Conservation (phyloP, 352 stramenopile species). For the Globisporangium paroecandrum region DNA sequence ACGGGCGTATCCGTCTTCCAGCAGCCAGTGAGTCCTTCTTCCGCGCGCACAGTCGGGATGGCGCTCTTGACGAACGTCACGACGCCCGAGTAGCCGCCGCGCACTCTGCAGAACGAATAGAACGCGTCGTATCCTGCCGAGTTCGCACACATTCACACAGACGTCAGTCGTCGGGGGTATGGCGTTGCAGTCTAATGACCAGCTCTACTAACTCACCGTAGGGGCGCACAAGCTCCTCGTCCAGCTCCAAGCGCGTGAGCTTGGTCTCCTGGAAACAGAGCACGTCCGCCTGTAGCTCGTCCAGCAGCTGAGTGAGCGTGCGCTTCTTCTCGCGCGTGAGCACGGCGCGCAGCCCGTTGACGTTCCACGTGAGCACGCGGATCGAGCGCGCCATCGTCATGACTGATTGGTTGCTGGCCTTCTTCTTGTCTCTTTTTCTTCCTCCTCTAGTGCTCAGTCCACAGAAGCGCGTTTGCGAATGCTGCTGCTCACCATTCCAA, state of each 20-base stretch:
- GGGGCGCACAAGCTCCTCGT: constrained; percentile 69
- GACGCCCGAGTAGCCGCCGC: constrained; percentile 76
- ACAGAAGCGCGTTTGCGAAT: too few relatives aligned
- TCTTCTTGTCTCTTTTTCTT: not conserved
- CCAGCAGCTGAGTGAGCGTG: constrained; percentile 47
- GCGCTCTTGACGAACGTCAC: constrained; percentile 62
- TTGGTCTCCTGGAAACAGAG: constrained; percentile 88
- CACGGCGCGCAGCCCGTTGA: constrained; percentile 80
- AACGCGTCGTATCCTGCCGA: constrained; percentile 74
- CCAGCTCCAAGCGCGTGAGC: constrained; percentile 76
- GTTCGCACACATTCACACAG: constrained; percentile 1
- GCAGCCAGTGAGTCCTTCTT: constrained; percentile 67
- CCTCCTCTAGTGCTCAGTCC: not conserved
- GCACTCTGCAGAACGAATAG: constrained; percentile 71
- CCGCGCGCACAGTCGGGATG: constrained; percentile 51
- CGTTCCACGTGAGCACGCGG: constrained; percentile 80
- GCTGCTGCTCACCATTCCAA: too few relatives aligned
- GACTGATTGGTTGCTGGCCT: not conserved
- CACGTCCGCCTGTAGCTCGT: constrained; percentile 60
- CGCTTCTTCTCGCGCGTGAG: constrained; percentile 51
- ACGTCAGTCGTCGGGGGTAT: not conserved
- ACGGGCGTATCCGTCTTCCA: constrained; percentile 58
- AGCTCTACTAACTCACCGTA: constrained; percentile 24
- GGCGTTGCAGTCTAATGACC: not conserved
- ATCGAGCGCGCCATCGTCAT: constrained; percentile 22